Percentiles rank a stretch among this genome's conserved stretches.
These are phyloP conservation scores for Graphilbum sp. DNA, from an alignment of 2,329 filamentous ascomycete species.

Conservation along the genomic window DNA sequence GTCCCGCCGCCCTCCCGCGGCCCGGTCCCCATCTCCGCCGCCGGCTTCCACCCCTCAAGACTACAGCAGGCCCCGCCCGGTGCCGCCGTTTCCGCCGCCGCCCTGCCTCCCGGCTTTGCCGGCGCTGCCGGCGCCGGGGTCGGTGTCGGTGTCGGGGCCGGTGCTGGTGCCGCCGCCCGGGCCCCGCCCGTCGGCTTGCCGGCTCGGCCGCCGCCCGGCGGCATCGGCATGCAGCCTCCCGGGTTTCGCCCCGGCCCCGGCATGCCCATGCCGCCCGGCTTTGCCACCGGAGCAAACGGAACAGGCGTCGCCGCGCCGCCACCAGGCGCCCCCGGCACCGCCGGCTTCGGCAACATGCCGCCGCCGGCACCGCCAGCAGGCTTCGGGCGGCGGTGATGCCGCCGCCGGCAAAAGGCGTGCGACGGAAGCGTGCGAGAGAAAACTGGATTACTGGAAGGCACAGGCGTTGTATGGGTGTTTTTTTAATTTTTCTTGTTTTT, in stretches of 20 bases:
- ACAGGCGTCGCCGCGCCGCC: conserved; percentile 20
- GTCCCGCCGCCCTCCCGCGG: background rate
- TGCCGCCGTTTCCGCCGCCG: too few relatives aligned
- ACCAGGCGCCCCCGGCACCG: conserved; percentile 11
- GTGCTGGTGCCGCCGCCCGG: background rate
- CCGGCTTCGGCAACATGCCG: conserved; percentile 7
- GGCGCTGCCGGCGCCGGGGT: background rate
- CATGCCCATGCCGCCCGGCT: conserved; percentile 11
- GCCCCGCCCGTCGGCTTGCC: background rate
- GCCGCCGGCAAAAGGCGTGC: background rate
- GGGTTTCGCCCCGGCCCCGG: background rate
- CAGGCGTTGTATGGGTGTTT: too few relatives aligned
- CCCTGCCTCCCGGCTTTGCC: background rate
- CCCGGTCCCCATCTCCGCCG: background rate
- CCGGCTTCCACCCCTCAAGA: background rate
- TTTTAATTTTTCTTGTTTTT: too few relatives aligned
- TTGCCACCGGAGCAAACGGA: conserved; percentile 19
- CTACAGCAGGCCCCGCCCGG: background rate
- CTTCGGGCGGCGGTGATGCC: conserved; percentile 12
- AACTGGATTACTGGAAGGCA: too few relatives aligned
- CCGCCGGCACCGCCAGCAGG: conserved; percentile 11
- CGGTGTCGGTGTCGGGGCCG: background rate
- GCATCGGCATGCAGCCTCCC: background rate
- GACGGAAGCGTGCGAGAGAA: too few relatives aligned
- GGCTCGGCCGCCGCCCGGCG: background rate